Percentiles rank a stretch among this genome's conserved stretches.
phyloP scores from a whole-genome alignment of 306 rosid genomes.

The Rosa multiflora region DNA sequence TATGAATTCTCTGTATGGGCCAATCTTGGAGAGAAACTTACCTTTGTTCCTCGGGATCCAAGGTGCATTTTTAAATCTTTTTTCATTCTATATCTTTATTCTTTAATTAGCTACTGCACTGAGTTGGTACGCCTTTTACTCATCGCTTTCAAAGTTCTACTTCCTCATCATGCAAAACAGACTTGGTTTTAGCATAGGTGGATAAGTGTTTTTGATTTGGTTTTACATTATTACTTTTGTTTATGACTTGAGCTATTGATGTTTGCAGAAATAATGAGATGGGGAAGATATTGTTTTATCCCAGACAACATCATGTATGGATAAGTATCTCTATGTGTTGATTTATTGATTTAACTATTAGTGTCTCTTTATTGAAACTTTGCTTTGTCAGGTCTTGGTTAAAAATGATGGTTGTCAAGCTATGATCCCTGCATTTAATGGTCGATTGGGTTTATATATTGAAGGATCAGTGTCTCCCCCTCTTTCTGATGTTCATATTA shows the following conservation, averaged over 20 bases:
- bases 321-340: constrained; percentile 8
- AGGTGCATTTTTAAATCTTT: constrained; percentile 50
- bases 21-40: constrained; percentile 67
- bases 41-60: constrained; percentile 75
- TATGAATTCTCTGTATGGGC: constrained; percentile 82
- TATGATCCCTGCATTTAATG: constrained; percentile 63
- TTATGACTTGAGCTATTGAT: constrained; percentile 31
- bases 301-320: constrained; percentile 74
- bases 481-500: constrained; percentile 70
- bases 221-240: constrained; percentile 2
- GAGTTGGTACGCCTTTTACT: background rate
- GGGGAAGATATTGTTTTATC: constrained; percentile 80
- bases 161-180: background rate
- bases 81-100: background rate
- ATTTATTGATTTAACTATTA: background rate
- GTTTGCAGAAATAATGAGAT: constrained; percentile 57
- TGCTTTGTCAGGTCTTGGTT: constrained; percentile 55
- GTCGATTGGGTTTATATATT: constrained; percentile 71
- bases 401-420: constrained; percentile 81
- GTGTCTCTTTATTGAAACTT: constrained; percentile 4
- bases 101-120: background rate
- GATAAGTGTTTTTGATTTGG: constrained; percentile 19
- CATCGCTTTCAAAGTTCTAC: background rate
- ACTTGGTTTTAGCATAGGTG: constrained; percentile 13
- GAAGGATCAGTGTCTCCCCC: constrained; percentile 93